phyloP scores from a whole-genome alignment of 306 rosid species.

The Amphicarpaea edgeworthii region DNA sequence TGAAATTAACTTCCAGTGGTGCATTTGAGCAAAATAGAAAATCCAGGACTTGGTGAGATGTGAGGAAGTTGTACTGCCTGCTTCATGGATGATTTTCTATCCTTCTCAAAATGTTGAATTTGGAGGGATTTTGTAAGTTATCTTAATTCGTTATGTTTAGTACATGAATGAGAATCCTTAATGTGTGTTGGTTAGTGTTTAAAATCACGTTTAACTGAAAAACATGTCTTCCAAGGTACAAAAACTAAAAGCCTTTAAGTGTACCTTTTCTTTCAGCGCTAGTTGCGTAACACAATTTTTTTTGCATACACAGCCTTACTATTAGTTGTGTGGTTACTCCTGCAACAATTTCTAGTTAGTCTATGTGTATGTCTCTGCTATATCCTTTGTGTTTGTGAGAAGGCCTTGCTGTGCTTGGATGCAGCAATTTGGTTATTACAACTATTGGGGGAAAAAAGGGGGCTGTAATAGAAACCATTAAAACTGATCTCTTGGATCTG shows the following conservation, averaged over 20 bases:
- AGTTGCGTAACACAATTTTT: too few relatives aligned
- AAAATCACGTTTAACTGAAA: too few relatives aligned
- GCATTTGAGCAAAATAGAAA: constrained; percentile 37
- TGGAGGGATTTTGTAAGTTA: constrained; percentile 24
- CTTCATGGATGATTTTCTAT: constrained; percentile 31
- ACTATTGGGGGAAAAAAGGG: not conserved
- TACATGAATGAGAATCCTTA: constrained; percentile 30
- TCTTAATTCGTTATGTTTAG: constrained; percentile 12
- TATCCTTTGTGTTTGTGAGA: constrained; percentile 30
- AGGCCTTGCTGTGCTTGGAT: not conserved
- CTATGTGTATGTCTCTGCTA: not conserved
- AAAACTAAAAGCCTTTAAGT: too few relatives aligned
- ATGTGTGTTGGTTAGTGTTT: too few relatives aligned
- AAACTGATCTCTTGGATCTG: not conserved
- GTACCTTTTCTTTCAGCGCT: too few relatives aligned
- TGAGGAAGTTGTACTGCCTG: not conserved
- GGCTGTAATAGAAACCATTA: not conserved
- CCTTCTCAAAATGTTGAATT: constrained; percentile 24
- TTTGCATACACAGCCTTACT: too few relatives aligned
- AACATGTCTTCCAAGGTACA: too few relatives aligned
- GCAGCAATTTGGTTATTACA: not conserved
- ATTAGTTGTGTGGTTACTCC: constrained; percentile 4
- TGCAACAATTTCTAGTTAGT: not conserved
- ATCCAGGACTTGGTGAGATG: constrained; percentile 12
- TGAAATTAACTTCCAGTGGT: constrained; percentile 34